Evolutionary conservation across 108 stramenopile species (phyloP).

Genomic region (Bacterosira constricta): DNA sequence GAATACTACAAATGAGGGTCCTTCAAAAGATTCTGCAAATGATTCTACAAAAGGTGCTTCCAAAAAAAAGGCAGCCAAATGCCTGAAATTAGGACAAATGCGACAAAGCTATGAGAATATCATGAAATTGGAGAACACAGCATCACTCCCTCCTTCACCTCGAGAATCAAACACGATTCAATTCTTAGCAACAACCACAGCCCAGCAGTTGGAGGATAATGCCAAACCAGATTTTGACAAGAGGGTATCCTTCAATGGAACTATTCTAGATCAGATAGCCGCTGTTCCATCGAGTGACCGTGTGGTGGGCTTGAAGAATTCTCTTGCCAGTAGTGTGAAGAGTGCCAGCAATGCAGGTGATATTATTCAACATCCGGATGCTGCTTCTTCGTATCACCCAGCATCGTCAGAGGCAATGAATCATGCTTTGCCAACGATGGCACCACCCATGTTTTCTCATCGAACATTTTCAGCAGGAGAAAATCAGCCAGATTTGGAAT

Average conservation of each 20-base stretch:
- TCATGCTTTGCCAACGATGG: slow-evolving; percentile 7
- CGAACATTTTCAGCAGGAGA: too few species aligned
- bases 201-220: not conserved
- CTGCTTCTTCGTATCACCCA: not conserved
- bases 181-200: not conserved
- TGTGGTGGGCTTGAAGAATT: not conserved
- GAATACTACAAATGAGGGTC: not conserved
- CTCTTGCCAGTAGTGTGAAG: not conserved
- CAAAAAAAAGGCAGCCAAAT: too few species aligned
- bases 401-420: slow-evolving; percentile 5
- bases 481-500: not conserved
- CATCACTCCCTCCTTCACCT: not conserved
- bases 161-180: not conserved
- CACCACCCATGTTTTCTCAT: slow-evolving; percentile 15
- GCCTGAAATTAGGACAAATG: not conserved
- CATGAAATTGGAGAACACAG: not conserved
- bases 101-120: not conserved
- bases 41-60: too few species aligned
- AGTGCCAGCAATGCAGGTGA: too few species aligned
- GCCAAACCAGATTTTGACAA: not conserved
- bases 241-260: not conserved
- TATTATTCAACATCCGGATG: not conserved
- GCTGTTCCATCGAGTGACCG: not conserved
- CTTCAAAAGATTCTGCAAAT: too few species aligned
- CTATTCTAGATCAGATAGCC: not conserved